These are phyloP conservation scores for Xylariaceae sp. DNA, from an alignment of 2,329 filamentous ascomycete species.

Conservation along the genomic window DNA sequence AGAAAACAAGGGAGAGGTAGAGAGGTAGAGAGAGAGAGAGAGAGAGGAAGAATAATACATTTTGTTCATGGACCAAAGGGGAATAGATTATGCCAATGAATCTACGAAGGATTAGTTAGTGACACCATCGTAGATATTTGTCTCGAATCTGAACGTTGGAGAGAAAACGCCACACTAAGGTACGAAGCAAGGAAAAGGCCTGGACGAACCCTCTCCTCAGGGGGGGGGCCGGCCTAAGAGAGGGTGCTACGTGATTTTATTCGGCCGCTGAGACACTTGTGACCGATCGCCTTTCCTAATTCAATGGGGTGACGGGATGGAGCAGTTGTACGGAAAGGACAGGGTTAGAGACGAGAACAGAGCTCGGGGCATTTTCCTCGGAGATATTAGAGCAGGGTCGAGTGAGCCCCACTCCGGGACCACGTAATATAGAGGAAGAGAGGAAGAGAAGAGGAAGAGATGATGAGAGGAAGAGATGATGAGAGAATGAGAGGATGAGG, in stretches of 20 bases:
- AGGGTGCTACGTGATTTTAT: too few species aligned
- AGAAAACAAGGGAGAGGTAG: too few species aligned
- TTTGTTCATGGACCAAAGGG: background rate
- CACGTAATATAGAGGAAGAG: too few species aligned
- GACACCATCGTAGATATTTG: slow-evolving; percentile 13
- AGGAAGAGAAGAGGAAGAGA: too few species aligned
- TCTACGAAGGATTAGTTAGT: background rate
- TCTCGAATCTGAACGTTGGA: slow-evolving; percentile 10
- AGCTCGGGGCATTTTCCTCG: too few species aligned
- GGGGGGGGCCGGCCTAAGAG: background rate
- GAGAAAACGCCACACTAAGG: slow-evolving; percentile 20
- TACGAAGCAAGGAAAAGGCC: slow-evolving; percentile 17
- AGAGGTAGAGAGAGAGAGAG: too few species aligned
- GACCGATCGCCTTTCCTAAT: background rate
- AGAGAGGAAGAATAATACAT: slow-evolving; percentile 9
- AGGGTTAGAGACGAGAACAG: too few species aligned
- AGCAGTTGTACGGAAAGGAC: too few species aligned
- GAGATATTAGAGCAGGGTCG: too few species aligned
- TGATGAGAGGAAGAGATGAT: too few species aligned
- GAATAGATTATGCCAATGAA: background rate
- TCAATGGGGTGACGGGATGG: background rate
- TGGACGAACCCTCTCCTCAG: slow-evolving; percentile 9
- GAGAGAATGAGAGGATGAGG: too few species aligned
- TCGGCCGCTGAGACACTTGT: slow-evolving; percentile 1
- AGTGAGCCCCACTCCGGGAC: too few species aligned